A percentile compares a stretch with the other conserved stretches of the same genome.
Conservation (phyloP, 2,329 filamentous ascomycete species). For the Keithomyces neogunnii region DNA sequence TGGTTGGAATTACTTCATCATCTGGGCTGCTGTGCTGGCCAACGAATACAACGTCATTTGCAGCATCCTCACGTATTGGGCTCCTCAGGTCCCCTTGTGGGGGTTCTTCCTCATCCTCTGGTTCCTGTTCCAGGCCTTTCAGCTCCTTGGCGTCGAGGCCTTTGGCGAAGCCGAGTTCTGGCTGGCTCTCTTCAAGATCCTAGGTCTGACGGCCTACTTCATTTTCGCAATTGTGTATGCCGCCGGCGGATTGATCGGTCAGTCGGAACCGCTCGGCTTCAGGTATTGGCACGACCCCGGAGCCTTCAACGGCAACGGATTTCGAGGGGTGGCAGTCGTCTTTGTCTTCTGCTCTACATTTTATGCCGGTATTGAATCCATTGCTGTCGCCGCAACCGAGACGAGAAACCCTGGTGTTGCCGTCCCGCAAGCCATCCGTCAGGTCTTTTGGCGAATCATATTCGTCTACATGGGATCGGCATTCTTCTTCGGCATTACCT, state of each 20-base stretch:
- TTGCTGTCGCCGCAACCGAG: slow-evolving; percentile 56
- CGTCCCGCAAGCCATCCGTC: slow-evolving; percentile 49
- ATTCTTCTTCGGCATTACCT: slow-evolving; percentile 68
- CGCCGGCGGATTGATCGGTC: slow-evolving; percentile 54
- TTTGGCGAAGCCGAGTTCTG: slow-evolving; percentile 78
- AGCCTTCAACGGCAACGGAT: slow-evolving; percentile 57
- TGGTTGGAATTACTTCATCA: slow-evolving; percentile 65
- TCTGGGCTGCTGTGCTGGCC: slow-evolving; percentile 56
- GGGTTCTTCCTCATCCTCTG: slow-evolving; percentile 68
- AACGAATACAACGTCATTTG: slow-evolving; percentile 66
- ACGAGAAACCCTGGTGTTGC: slow-evolving; percentile 49
- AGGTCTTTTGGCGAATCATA: slow-evolving; percentile 53
- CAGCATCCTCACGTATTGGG: slow-evolving; percentile 60
- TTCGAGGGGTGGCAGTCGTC: slow-evolving; percentile 55
- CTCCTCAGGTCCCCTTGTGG: slow-evolving; percentile 51
- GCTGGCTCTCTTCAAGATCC: slow-evolving; percentile 64
- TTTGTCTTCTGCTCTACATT: slow-evolving; percentile 64
- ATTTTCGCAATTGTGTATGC: slow-evolving; percentile 67
- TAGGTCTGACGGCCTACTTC: slow-evolving; percentile 63
- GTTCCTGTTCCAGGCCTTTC: slow-evolving; percentile 59
- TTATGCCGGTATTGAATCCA: slow-evolving; percentile 57
- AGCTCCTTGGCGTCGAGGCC: slow-evolving; percentile 62
- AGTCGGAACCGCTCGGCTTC: slow-evolving; percentile 53
- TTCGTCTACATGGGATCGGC: slow-evolving; percentile 61
- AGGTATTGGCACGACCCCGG: slow-evolving; percentile 65